A percentile compares a stretch with the other conserved stretches of the same genome.
Evolutionary conservation across 805 yeast genomes (phyloP).

Genomic region (Yamadazyma philogaea): DNA sequence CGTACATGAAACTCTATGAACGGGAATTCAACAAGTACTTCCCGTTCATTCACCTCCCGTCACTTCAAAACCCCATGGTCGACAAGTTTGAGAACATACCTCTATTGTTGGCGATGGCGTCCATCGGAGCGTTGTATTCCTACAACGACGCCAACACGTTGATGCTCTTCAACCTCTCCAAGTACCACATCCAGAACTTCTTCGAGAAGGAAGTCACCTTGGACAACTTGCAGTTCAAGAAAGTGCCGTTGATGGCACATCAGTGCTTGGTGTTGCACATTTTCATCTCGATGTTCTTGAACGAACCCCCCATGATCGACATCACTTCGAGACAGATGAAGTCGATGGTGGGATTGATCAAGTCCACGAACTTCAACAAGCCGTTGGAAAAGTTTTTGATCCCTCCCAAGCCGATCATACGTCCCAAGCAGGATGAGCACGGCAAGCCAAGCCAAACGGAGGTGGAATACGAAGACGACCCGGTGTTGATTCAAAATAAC

Average conservation of each 20-base stretch:
- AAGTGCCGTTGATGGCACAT: constrained; percentile 54
- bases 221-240: constrained; percentile 47
- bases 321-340: constrained; percentile 51
- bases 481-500: constrained; percentile 27
- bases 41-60: constrained; percentile 77
- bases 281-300: constrained; percentile 54
- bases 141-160: constrained; percentile 77
- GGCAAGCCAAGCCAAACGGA: background rate
- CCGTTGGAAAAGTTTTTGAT: constrained; percentile 46
- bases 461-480: constrained; percentile 6
- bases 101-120: constrained; percentile 72
- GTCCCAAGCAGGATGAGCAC: constrained; percentile 1
- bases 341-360: constrained; percentile 52
- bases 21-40: constrained; percentile 77
- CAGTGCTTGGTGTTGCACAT: constrained; percentile 56
- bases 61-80: constrained; percentile 41
- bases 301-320: constrained; percentile 49
- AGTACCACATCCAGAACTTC: constrained; percentile 62
- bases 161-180: constrained; percentile 63
- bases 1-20: constrained; percentile 70
- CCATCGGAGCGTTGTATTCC: constrained; percentile 84
- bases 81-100: constrained; percentile 54
- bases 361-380: constrained; percentile 49
- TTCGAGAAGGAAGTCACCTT: constrained; percentile 52
- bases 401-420: constrained; percentile 32